Evolutionary conservation across 1,284 basidiomycete genomes (phyloP).

Genomic region (Caloboletus firmus): DNA sequence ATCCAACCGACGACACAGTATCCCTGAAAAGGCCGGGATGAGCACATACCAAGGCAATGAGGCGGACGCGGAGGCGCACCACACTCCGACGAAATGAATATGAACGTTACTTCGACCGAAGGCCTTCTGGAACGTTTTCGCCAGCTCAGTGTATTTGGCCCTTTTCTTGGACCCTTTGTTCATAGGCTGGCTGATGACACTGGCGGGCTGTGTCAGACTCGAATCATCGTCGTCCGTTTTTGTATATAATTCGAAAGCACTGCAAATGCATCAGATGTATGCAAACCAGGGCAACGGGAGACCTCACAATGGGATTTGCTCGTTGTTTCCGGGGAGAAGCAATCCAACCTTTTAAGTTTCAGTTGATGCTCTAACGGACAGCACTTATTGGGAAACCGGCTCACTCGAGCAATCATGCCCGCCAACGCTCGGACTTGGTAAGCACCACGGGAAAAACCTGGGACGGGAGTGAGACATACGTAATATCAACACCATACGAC

Average conservation of each 20-base stretch:
- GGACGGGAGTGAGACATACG: not conserved
- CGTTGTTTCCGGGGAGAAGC: conserved; percentile 37
- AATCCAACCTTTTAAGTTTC: conserved; percentile 35
- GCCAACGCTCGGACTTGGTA: conserved; percentile 41
- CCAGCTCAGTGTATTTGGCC: conserved; percentile 11
- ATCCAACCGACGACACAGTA: conserved; percentile 39
- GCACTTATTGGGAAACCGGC: not conserved
- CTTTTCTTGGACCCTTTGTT: conserved; percentile 15
- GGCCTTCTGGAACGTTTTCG: conserved; percentile 26
- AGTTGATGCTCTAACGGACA: not conserved
- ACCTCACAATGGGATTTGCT: conserved; percentile 40
- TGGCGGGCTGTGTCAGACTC: conserved; percentile 8
- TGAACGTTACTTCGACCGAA: conserved; percentile 28
- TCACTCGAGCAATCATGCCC: conserved; percentile 38
- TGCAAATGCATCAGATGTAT: conserved; percentile 7
- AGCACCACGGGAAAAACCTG: conserved; percentile 42
- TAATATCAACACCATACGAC: not conserved
- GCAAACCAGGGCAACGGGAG: not conserved
- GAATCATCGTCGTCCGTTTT: conserved; percentile 20
- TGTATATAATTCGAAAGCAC: conserved; percentile 34
- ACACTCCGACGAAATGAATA: conserved; percentile 41
- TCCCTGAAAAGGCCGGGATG: conserved; percentile 22
- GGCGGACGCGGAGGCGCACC: conserved; percentile 22
- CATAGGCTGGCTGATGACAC: conserved; percentile 12
- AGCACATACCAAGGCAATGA: not conserved